phyloP scores from a whole-genome alignment of 176 grass and related monocot genomes.

The Ensete ventricosum region DNA sequence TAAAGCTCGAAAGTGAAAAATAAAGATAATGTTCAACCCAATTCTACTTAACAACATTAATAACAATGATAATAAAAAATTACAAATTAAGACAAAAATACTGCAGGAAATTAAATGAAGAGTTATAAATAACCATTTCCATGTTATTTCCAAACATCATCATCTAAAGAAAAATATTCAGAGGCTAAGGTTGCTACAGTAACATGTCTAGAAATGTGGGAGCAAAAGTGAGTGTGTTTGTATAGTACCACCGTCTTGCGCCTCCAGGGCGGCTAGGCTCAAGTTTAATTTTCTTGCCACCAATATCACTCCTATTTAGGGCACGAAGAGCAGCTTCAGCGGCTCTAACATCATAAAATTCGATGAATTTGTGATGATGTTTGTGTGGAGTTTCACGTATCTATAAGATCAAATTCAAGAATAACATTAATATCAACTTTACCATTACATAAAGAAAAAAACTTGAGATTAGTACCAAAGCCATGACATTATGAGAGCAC shows the following conservation, averaged over 20 bases:
- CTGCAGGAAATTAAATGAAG: neutral
- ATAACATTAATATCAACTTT: neutral
- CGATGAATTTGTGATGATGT: constrained; percentile 39
- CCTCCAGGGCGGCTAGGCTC: constrained; percentile 37
- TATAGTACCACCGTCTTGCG: constrained; percentile 31
- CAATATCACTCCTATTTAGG: constrained; percentile 40
- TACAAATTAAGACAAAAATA: neutral
- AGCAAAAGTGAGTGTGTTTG: neutral
- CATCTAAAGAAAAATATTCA: neutral
- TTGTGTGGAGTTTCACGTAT: constrained; percentile 33
- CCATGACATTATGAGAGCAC: neutral
- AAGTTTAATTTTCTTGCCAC: constrained; percentile 47
- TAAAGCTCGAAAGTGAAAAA: no score
- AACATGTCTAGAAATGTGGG: neutral
- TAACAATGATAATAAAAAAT: no score
- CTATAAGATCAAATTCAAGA: constrained; percentile 21
- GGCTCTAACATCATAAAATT: constrained; percentile 61
- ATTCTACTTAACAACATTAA: no score
- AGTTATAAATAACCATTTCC: neutral
- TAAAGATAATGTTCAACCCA: no score
- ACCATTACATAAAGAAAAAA: neutral
- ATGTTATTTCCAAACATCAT: neutral
- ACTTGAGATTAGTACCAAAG: neutral
- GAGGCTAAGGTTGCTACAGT: neutral
- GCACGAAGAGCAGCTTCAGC: constrained; percentile 39